phyloP scores from a whole-genome alignment of 805 yeast species.

The Spathaspora sp. region DNA sequence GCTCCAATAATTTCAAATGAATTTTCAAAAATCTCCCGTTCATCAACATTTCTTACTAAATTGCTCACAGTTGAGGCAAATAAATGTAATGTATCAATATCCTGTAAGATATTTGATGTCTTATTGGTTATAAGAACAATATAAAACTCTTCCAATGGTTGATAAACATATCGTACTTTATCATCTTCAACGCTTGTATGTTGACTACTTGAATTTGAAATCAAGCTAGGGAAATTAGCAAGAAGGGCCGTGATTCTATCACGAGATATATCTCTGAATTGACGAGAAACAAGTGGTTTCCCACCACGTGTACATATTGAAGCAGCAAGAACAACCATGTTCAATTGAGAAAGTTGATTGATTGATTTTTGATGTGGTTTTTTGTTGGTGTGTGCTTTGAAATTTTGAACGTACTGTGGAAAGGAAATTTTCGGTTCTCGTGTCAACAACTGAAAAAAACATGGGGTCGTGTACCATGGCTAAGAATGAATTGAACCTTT shows the following conservation, averaged over 20 bases:
- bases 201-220: constrained; percentile 67
- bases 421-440: neutral
- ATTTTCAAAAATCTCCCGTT: constrained; percentile 73
- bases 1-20: constrained; percentile 90
- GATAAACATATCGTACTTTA: constrained; percentile 87
- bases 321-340: constrained; percentile 84
- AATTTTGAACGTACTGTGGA: neutral
- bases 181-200: constrained; percentile 95
- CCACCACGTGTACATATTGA: constrained; percentile 93
- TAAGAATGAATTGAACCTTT: neutral
- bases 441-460: neutral
- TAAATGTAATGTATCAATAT: constrained; percentile 84
- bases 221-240: constrained; percentile 79
- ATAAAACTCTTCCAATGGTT: constrained; percentile 91
- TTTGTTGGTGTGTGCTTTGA: neutral
- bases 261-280: constrained; percentile 78
- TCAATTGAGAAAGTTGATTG: constrained; percentile 1
- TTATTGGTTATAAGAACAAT: constrained; percentile 88
- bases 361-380: neutral
- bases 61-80: constrained; percentile 80
- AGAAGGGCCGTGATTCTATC: constrained; percentile 83
- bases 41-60: constrained; percentile 68
- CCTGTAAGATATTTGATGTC: constrained; percentile 89
- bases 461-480: no score
- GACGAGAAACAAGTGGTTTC: constrained; percentile 87